These are phyloP conservation scores for Phytophthora sp. DNA, from an alignment of 352 stramenopile genomes.

Conservation along the genomic window DNA sequence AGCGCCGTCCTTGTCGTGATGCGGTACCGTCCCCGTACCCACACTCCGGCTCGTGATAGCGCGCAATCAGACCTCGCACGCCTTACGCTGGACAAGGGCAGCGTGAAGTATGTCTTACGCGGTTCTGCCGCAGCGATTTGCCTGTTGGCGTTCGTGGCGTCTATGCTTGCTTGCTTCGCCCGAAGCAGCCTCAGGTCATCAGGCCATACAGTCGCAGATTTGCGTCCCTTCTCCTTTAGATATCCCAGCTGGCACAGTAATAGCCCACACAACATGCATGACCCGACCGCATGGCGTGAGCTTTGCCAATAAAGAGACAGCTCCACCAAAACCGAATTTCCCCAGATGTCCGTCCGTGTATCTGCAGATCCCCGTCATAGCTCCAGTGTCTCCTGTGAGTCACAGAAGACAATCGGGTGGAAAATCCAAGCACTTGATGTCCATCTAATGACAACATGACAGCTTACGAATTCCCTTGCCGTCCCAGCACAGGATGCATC, in stretches of 20 bases:
- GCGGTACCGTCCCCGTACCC: constrained; percentile 16
- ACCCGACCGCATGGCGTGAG: constrained; percentile 18
- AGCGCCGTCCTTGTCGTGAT: constrained; percentile 10
- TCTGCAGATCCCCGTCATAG: constrained; percentile 20
- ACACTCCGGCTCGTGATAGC: constrained; percentile 10
- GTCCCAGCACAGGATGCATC: constrained; percentile 13
- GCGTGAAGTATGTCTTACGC: constrained; percentile 45
- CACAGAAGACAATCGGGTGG: constrained; percentile 15
- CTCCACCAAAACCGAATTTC: constrained; percentile 10
- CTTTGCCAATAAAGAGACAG: constrained; percentile 12
- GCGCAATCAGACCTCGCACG: constrained; percentile 22
- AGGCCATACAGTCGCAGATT: constrained; percentile 15
- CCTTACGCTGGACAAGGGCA: constrained; percentile 30
- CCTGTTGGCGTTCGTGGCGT: constrained; percentile 23
- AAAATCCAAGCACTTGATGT: constrained; percentile 36
- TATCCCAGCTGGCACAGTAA: constrained; percentile 30
- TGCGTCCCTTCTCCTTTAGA: constrained; percentile 16
- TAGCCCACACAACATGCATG: constrained; percentile 34
- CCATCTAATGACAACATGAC: constrained; percentile 26
- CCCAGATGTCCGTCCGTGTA: constrained; percentile 3
- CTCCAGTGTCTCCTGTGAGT: no score
- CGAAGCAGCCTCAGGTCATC: constrained; percentile 34
- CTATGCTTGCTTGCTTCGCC: constrained; percentile 11
- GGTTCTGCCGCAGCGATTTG: constrained; percentile 30
- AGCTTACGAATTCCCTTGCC: constrained; percentile 16